phyloP scores from a whole-genome alignment of 164 flowering plant species.

The Berberis thunbergii region DNA sequence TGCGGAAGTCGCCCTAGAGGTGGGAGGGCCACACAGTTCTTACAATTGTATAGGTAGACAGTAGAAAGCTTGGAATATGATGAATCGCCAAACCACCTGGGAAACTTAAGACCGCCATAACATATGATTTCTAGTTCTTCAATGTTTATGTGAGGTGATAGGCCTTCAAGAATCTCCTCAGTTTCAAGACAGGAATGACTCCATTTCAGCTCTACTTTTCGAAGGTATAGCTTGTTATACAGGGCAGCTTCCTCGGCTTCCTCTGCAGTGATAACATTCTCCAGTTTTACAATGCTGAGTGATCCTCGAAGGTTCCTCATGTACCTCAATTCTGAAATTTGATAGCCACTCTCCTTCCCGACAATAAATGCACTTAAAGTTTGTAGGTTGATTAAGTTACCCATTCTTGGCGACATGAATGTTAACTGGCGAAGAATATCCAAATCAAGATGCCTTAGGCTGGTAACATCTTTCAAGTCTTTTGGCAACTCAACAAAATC shows the following conservation, averaged over 20 bases:
- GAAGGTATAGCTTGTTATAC: not conserved
- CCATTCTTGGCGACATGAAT: constrained; percentile 17
- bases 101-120: constrained; percentile 1
- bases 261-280: not conserved
- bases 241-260: not conserved
- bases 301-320: constrained; percentile 11
- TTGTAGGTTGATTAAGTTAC: constrained; percentile 6
- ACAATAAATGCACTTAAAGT: constrained; percentile 14
- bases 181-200: not conserved
- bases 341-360: constrained; percentile 7
- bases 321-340: constrained; percentile 9
- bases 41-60: not conserved
- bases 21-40: not conserved
- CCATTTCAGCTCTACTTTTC: not conserved
- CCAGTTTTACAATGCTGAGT: constrained; percentile 7
- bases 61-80: not conserved
- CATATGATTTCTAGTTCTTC: not conserved
- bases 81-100: not conserved
- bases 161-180: not conserved
- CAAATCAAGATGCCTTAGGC: constrained; percentile 12
- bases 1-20: constrained; percentile 1
- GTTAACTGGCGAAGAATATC: constrained; percentile 8
- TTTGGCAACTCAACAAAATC: constrained; percentile 10
- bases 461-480: not conserved
- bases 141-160: not conserved